phyloP scores from a whole-genome alignment of 2,329 filamentous ascomycete species.

The Curvularia verruculosa region DNA sequence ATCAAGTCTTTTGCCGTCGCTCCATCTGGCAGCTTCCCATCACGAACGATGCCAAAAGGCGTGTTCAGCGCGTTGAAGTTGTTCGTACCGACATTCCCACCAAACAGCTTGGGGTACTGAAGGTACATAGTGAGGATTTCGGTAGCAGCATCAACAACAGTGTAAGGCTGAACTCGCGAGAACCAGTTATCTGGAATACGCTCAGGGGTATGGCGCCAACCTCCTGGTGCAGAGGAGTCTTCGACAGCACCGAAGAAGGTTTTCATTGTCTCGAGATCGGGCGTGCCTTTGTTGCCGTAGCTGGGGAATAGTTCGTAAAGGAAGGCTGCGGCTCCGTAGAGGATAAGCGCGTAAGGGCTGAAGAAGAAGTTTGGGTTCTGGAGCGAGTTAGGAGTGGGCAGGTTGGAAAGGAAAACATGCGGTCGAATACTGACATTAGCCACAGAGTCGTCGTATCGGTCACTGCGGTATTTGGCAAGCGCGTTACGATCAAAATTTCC shows the following conservation, averaged over 20 bases:
- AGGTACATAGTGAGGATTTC: slow-evolving; percentile 53
- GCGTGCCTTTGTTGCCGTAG: slow-evolving; percentile 26
- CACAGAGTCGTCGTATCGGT: slow-evolving; percentile 50
- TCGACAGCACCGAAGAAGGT: slow-evolving; percentile 52
- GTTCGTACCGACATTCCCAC: slow-evolving; percentile 50
- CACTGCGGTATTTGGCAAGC: slow-evolving; percentile 48
- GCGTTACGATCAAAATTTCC: slow-evolving; percentile 49
- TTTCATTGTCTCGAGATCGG: slow-evolving; percentile 27
- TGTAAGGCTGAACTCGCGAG: slow-evolving; percentile 43
- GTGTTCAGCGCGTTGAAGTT: slow-evolving; percentile 47
- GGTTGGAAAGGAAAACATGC: neutral
- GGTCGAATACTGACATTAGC: slow-evolving; percentile 30
- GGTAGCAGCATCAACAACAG: slow-evolving; percentile 42
- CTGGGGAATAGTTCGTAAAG: slow-evolving; percentile 53
- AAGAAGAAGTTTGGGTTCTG: slow-evolving; percentile 50
- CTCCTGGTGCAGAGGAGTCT: slow-evolving; percentile 42
- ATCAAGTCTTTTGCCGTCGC: slow-evolving; percentile 35
- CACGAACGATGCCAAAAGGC: slow-evolving; percentile 47
- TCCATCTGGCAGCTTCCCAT: slow-evolving; percentile 45
- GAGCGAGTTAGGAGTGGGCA: neutral
- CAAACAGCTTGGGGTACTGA: slow-evolving; percentile 53
- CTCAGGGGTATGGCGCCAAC: slow-evolving; percentile 48
- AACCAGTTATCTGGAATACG: slow-evolving; percentile 53
- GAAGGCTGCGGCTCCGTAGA: slow-evolving; percentile 53
- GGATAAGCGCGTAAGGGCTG: slow-evolving; percentile 49